Percentiles rank a stretch among this genome's conserved stretches.
Evolutionary conservation across 139 green algal species (phyloP).

Genomic region (Tetratostichococcus sp.): DNA sequence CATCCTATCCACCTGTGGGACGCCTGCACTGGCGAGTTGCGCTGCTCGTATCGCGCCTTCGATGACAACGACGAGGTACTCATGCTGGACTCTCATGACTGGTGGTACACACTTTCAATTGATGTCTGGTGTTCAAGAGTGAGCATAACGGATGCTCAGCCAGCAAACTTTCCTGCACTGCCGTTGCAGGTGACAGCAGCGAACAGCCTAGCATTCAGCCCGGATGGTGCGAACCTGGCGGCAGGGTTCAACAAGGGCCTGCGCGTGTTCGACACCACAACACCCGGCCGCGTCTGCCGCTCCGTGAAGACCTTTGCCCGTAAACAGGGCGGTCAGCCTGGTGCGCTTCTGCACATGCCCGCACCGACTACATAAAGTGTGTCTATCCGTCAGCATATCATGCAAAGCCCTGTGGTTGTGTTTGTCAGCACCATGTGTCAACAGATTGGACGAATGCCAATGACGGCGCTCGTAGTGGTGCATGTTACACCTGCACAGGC

Average conservation of each 20-base stretch:
- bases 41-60: constrained; percentile 74
- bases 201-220: constrained; percentile 65
- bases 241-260: constrained; percentile 63
- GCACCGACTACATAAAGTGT: neutral
- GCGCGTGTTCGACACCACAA: constrained; percentile 55
- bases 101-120: no score
- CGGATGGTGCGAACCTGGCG: constrained; percentile 44
- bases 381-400: no score
- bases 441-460: no score
- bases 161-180: no score
- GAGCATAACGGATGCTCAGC: no score
- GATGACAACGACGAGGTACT: constrained; percentile 83
- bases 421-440: no score
- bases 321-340: constrained; percentile 31
- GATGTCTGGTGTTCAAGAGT: no score
- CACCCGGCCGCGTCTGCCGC: constrained; percentile 65
- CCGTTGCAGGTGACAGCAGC: constrained; percentile 62
- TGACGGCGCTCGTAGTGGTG: neutral
- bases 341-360: neutral
- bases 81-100: no score
- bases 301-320: constrained; percentile 41
- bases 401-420: no score
- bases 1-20: constrained; percentile 88
- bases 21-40: constrained; percentile 49
- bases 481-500: constrained; percentile 53